Base-by-base conservation (phyloP, 768 basidiomycete genomes). In the Psilocybe azurescens region DNA sequence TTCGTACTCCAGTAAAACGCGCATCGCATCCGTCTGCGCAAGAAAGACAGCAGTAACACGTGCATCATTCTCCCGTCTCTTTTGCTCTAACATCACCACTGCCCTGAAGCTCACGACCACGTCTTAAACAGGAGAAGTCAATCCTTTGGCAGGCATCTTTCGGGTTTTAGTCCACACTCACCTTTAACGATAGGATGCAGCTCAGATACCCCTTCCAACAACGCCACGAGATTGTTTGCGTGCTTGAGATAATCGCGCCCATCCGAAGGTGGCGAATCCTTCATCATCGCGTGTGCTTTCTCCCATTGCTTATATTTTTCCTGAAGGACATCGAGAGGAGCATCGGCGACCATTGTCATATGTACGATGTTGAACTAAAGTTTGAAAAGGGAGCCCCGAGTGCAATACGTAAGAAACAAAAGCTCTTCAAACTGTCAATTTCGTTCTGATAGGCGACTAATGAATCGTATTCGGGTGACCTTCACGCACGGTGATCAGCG, bases 1-100 rank as follows among this genome's bases (percentile, higher is more conserved):
- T 51, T 7, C 36, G 18, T 56, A 69, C 68, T 67, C 65, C 46
- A 69, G 61, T 10, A 69, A 58, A 4, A 61, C 61, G 24, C 61
- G 61, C 68, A 69, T 69, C 63, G 66, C 63, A 30, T 69, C 63
- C 3, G 61, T 54, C 44, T 65, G 63, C 6, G 68, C 46, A 13
- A 69, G 55, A 14, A 69, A 58, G 5, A 69, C 61, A 14, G 48
- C 55, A 0, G 56, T 44, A 13, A 67, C 61, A 16, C 68, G 60
- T 6, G 63, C 61, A 24, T 67, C 60, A 50, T 69, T 69, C 18
- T 65, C 65, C 30, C 59, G 56, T 28, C 65, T 55, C 9, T 66
- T 65, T 49, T 65, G 30, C 57, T 67, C 63, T 46, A 65, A 67
- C 28, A 60, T 44, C 8, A 69, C 39, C 14, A 67, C 59, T 44